Base-by-base conservation (phyloP, 257 asterid species). In the Prunella vulgaris region DNA sequence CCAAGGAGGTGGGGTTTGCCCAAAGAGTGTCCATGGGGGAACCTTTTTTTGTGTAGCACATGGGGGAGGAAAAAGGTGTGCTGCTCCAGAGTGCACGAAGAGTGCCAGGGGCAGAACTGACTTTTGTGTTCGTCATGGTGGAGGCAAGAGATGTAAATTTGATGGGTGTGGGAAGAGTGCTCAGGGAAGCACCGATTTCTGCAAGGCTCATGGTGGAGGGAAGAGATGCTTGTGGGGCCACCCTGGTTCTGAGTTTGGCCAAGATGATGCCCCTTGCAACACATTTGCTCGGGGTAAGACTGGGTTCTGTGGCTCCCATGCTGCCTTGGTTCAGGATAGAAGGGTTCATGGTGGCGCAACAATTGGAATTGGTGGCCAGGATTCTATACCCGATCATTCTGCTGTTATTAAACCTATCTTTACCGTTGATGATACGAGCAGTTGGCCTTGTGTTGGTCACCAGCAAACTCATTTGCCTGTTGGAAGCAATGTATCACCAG, bases 161-260 rank as follows among this genome's bases (percentile, higher is more conserved):
- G 96, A 88, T 5, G 88, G 85, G 17, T 92, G 98, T 48, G 94
- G 97, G 24, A 92, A 90, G 80, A 92, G 98, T 66, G 98, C 98
- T 57, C 98, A 92, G 69, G 98, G 98, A 10, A 90, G 98, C 76
- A 92, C 98, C 0, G 95, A 90, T 74, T 90, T 86, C 85, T 92
- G 98, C 88, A 92, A 92, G 78, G 96, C 96, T 32, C 98, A 92
- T 18, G 97, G 98, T 28, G 98, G 97, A 54, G 98, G 98, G 38
- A 92, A 86, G 84, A 86, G 87, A 80, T 92, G 98, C 83, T 75
- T 72, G 1, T 90, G 98, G 97, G 98, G 96, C 59, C 94, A 84
- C 67, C 82, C 83, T 24, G 95, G 82, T 74, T 86, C 80, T 35
- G 92, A 80, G 66, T 76, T 86, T 66, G 96, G 93, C 48, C 74